phyloP scores from a whole-genome alignment of 805 yeast species.

The Wickerhamiella dianesei region DNA sequence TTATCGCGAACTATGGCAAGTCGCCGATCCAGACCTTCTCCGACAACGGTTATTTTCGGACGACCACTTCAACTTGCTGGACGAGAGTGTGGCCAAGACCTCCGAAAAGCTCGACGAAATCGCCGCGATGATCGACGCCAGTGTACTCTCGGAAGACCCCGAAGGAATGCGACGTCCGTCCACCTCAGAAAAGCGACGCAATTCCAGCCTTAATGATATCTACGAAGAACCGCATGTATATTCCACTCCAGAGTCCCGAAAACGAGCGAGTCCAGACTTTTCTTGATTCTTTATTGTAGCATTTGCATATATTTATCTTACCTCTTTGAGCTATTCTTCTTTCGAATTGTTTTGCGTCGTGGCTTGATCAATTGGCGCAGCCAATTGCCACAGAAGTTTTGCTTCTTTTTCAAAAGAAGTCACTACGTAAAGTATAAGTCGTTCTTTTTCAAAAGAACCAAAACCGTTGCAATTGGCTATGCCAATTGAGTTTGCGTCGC shows the following conservation, averaged over 20 bases:
- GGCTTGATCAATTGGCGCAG: no score
- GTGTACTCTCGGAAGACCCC: slow-evolving; percentile 7
- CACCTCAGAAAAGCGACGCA: not conserved
- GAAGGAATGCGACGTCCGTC: not conserved
- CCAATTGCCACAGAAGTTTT: no score
- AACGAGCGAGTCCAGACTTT: not conserved
- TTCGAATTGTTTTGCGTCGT: no score
- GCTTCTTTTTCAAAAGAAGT: no score
- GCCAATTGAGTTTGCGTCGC: no score
- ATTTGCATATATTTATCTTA: no score
- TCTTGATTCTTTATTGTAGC: no score
- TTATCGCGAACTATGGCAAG: slow-evolving; percentile 24
- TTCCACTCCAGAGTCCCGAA: not conserved
- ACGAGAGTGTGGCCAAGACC: slow-evolving; percentile 37
- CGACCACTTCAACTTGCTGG: slow-evolving; percentile 40
- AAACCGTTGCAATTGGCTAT: no score
- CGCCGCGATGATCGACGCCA: slow-evolving; percentile 29
- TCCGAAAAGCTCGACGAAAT: slow-evolving; percentile 38
- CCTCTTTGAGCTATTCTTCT: no score
- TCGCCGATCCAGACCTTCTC: slow-evolving; percentile 20
- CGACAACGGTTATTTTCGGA: slow-evolving; percentile 32
- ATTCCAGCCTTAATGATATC: not conserved
- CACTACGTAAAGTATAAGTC: no score
- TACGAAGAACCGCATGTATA: not conserved
- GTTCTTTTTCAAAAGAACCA: no score